Percentiles rank a stretch among this genome's conserved stretches.
phyloP scores from a whole-genome alignment of 495 filamentous ascomycete genomes.

The Aspergillus affinis region DNA sequence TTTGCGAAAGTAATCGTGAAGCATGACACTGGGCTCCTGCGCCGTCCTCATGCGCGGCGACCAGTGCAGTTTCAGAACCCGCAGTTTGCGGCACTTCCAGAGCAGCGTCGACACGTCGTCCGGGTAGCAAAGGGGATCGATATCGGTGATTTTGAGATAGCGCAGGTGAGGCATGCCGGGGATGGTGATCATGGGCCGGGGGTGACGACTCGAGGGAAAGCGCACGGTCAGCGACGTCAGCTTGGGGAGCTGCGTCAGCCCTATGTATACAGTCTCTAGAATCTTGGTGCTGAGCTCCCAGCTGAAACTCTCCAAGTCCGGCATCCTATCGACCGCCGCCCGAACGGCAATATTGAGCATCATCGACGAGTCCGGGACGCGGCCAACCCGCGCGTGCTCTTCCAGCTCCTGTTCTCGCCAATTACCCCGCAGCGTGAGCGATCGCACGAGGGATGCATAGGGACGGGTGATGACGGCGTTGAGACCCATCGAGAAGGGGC shows the following conservation, averaged over 20 bases:
- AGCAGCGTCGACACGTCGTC: slow-evolving; percentile 62
- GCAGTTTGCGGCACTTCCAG: slow-evolving; percentile 50
- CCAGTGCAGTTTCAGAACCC: slow-evolving; percentile 58
- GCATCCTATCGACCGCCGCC: slow-evolving; percentile 59
- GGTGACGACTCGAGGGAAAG: slow-evolving; percentile 56
- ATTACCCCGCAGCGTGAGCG: slow-evolving; percentile 53
- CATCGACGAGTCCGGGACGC: slow-evolving; percentile 63
- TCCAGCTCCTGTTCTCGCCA: slow-evolving; percentile 59
- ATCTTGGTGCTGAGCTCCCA: slow-evolving; percentile 67
- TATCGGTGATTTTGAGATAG: slow-evolving; percentile 53
- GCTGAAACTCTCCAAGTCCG: slow-evolving; percentile 54
- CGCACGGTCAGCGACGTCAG: slow-evolving; percentile 56
- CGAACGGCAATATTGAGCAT: slow-evolving; percentile 61
- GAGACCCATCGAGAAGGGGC: slow-evolving; percentile 62
- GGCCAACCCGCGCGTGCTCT: slow-evolving; percentile 54
- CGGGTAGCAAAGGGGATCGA: slow-evolving; percentile 64
- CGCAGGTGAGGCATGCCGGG: slow-evolving; percentile 57
- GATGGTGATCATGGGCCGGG: slow-evolving; percentile 56
- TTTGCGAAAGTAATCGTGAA: slow-evolving; percentile 58
- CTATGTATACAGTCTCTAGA: slow-evolving; percentile 57
- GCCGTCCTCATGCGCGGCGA: slow-evolving; percentile 60
- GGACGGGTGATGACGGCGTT: slow-evolving; percentile 59
- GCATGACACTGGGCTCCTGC: slow-evolving; percentile 55
- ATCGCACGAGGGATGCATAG: slow-evolving; percentile 51
- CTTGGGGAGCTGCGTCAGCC: slow-evolving; percentile 46